Evolutionary conservation across 2,329 filamentous ascomycete genomes (phyloP).

Genomic region (Ceratocystis papillata): DNA sequence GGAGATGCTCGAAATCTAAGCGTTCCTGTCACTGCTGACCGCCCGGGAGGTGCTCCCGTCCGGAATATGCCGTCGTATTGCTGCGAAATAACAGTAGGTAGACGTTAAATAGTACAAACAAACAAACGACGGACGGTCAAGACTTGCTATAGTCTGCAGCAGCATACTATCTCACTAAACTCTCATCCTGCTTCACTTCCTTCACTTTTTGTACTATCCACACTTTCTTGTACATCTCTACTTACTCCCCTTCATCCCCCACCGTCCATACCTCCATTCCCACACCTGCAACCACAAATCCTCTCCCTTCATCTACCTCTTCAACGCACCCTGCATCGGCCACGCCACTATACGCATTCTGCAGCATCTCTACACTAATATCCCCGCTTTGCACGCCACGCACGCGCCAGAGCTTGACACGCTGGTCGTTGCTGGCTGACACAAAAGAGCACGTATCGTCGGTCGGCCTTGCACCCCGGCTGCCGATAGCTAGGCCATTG

Average conservation of each 20-base stretch:
- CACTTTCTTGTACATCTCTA: background rate
- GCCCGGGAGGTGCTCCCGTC: too few species aligned
- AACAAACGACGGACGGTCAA: too few species aligned
- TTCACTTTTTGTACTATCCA: background rate
- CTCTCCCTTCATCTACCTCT: constrained; percentile 29
- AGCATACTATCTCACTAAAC: too few species aligned
- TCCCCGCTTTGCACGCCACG: constrained; percentile 25
- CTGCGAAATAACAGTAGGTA: too few species aligned
- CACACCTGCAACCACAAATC: constrained; percentile 37
- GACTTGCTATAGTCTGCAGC: too few species aligned
- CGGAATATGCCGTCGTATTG: too few species aligned
- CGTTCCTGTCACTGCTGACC: too few species aligned
- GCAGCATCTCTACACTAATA: constrained; percentile 34
- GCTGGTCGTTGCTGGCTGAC: constrained; percentile 51
- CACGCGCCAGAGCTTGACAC: constrained; percentile 45
- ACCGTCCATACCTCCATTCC: constrained; percentile 39
- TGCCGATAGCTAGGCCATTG: constrained; percentile 39
- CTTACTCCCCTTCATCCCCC: background rate
- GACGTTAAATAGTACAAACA: too few species aligned
- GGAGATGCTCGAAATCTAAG: too few species aligned
- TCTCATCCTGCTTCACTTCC: too few species aligned
- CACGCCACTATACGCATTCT: constrained; percentile 46
- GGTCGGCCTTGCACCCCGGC: background rate
- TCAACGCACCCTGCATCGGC: constrained; percentile 48
- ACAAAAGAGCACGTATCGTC: constrained; percentile 27